Evolutionary conservation across 2,329 filamentous ascomycete genomes (phyloP), one percentile per base, ranked within the genome.

Genomic region (Gnomoniopsis smithogilvyi): DNA sequence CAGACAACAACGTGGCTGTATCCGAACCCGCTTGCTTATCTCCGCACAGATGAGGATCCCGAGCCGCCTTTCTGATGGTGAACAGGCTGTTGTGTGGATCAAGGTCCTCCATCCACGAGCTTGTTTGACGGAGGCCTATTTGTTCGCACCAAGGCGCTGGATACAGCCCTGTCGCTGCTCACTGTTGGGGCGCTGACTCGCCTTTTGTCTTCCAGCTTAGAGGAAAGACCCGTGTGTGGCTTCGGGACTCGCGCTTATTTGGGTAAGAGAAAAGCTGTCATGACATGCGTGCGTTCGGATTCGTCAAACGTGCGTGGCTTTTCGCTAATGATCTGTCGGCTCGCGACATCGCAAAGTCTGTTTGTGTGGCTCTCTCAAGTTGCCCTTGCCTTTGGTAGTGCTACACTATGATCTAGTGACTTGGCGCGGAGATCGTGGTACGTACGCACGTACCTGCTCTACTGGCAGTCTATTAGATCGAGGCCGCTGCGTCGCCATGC

Each of bases 171-270:
- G 48, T 52, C 43, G 24, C n/a, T 53, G 50, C 51, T 56, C 43
- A 26, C 12, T 53, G 50, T 46, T 51, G 48, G 53, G n/a, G 50
- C 19, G 51, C 59, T 59, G 59, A 59, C 59, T 59, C 59, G 59
- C 15, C 17, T 49, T 19, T 22, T 15, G 19, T 21, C 33, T 22
- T 38, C 46, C 51, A 36, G 33, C 34, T 46, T 17, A 12, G 46
- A 30, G 41, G 34, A 30, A 51, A 36, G 56, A 59, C 47, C 26
- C 43, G 33, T 41, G 38, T 49, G 56, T 58, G 59, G 57, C 49
- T 53, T 61, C 59, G 56, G 56, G 56, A 51, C 43, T 54, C 49
- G 38, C 56, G 34, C 59, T 49, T 33, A 36, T 46, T 50, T 38
- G 30, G 51, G 47, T n/a, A n/a, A n/a, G 43, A 51, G 34, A 46